Conservation (phyloP, 441 rosid genomes). For the Adansonia grandidieri region DNA sequence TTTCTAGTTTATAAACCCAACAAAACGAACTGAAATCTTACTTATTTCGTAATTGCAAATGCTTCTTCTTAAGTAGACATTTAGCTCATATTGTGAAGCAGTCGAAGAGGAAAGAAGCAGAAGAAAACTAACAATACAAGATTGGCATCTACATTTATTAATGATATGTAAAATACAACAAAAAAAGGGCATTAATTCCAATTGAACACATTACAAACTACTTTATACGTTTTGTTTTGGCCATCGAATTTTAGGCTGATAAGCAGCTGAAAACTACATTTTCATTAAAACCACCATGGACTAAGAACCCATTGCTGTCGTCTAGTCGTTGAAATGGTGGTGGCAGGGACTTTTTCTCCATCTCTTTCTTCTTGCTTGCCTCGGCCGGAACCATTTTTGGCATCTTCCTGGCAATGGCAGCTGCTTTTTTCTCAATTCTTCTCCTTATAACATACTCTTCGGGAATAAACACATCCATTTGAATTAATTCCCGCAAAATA, state of each 20-base stretch:
- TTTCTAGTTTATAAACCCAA: not conserved
- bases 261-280: not conserved
- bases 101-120: not conserved
- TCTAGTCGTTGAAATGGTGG: conserved; percentile 25
- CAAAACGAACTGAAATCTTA: not conserved
- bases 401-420: conserved; percentile 31
- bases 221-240: not conserved
- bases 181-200: not conserved
- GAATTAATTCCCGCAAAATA: not conserved
- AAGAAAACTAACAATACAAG: not conserved
- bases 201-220: not conserved
- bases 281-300: not conserved
- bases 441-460: conserved; percentile 61
- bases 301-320: conserved; percentile 18
- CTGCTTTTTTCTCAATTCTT: conserved; percentile 53
- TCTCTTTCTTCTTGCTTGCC: not conserved
- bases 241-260: conserved; percentile 14
- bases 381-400: conserved; percentile 14
- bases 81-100: not conserved
- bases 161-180: not conserved
- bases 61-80: not conserved
- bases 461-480: conserved; percentile 62
- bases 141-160: not conserved
- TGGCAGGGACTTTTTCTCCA: conserved; percentile 23
- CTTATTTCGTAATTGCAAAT: not conserved